These are phyloP conservation scores for Rhizopus arrhizus DNA, from an alignment of 371 early-diverging fungal genomes.

Conservation along the genomic window DNA sequence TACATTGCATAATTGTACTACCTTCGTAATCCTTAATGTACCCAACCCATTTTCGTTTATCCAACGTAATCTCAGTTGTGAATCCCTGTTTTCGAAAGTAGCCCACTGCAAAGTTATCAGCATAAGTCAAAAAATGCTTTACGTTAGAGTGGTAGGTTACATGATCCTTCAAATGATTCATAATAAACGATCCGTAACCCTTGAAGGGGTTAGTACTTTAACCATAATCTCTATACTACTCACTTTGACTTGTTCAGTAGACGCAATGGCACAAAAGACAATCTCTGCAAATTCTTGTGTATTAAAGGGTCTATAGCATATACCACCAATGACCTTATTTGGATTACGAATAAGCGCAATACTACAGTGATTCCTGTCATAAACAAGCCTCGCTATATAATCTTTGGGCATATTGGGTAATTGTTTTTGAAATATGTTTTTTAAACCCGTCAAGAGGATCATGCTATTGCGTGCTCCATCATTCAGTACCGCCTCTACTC, in stretches of 20 bases:
- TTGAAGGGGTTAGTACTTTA: slow-evolving; percentile 19
- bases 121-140: slow-evolving; percentile 96
- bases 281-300: slow-evolving; percentile 96
- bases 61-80: slow-evolving; percentile 92
- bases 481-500: slow-evolving; percentile 76
- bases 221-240: slow-evolving; percentile 54
- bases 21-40: slow-evolving; percentile 99
- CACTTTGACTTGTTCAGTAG: slow-evolving; percentile 91
- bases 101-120: slow-evolving; percentile 99
- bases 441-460: slow-evolving; percentile 90
- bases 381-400: slow-evolving; percentile 97
- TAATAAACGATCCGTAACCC: slow-evolving; percentile 93
- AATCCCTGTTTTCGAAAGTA: slow-evolving; percentile 99
- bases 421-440: slow-evolving; percentile 97
- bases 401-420: slow-evolving; percentile 99
- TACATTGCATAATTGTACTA: slow-evolving; percentile 95
- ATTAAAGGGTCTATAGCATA: slow-evolving; percentile 94
- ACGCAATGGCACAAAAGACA: slow-evolving; percentile 98
- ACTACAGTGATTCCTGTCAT: slow-evolving; percentile 89
- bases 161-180: slow-evolving; percentile 94
- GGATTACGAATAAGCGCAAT: slow-evolving; percentile 68
- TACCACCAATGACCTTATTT: slow-evolving; percentile 92
- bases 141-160: slow-evolving; percentile 71
- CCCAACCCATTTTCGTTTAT: slow-evolving; percentile 94
- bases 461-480: slow-evolving; percentile 78